Evolutionary conservation across 306 rosid genomes (phyloP), one percentile per base, ranked within the genome.

Genomic region (Dalbergia cultrata): DNA sequence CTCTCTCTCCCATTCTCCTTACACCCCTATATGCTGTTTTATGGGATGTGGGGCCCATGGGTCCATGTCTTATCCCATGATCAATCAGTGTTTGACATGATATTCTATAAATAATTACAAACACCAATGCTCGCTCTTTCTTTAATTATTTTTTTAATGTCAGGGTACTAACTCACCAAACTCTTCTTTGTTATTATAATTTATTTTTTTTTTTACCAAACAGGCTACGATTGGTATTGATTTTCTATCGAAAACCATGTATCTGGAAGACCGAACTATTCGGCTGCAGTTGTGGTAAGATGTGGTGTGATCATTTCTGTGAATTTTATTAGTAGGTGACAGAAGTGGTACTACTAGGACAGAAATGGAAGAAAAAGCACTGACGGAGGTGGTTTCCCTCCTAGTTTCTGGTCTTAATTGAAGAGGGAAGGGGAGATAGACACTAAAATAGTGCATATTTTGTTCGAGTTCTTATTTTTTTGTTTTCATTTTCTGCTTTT

Each of bases 151-250:
- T 26, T 16, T 80, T 14, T 60, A 33, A 8, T 35, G 50, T 57
- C 77, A 58, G 53, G 21, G 70, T 33, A 31, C 2, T 50, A 52
- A 52, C 45, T 79, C 56, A n/a, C n/a, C n/a, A 70, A 12, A 52
- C 45, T 71, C 31, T 26, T 26, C 39, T 37, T 37, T 37, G 5
- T 37, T 37, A 4, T 37, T 5, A 4, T 37, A 0, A 2, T 34
- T 34, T 77, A 5, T 37, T 70, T 85, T 66, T 13, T 49, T 26
- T 82, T 58, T 82, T 84, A 7, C 52, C 21, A 11, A 72, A 68
- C 88, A 89, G 92, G 92, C 92, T 79, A 89, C 92, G 52, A 89
- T 89, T 5, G 92, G 92, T 18, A 89, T 89, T 64, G 92, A 89
- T 73, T 89, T 88, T 82, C 88, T 89, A 39, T 89, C 92, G 37